Percentiles rank a stretch among this genome's conserved stretches.
Conservation (phyloP, 2,329 filamentous ascomycete genomes). For the Fusarium duplospermum region DNA sequence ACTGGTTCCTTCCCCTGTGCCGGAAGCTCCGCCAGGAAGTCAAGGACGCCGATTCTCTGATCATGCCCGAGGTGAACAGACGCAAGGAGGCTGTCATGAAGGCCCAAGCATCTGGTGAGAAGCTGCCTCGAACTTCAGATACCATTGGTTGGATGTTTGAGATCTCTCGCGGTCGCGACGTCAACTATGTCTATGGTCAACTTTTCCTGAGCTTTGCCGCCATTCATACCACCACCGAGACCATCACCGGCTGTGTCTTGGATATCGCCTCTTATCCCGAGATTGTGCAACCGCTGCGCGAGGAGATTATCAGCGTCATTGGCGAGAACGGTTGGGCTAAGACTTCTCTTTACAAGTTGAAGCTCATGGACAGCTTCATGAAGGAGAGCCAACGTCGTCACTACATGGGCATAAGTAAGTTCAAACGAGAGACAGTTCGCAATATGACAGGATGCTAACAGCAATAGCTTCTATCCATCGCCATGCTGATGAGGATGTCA, state of each 20-base stretch:
- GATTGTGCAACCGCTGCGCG: not conserved
- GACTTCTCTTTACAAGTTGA: not conserved
- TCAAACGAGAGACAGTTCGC: no score
- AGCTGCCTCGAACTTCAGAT: conserved; percentile 45
- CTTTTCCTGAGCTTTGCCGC: conserved; percentile 49
- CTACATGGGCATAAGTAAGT: not conserved
- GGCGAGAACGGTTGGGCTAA: not conserved
- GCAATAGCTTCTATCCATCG: not conserved
- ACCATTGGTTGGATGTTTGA: conserved; percentile 59
- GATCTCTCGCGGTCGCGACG: conserved; percentile 38
- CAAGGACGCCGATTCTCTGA: not conserved
- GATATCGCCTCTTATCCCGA: not conserved
- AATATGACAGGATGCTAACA: not conserved
- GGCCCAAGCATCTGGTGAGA: not conserved
- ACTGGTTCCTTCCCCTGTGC: not conserved
- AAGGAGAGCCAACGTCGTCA: not conserved
- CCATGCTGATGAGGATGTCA: not conserved
- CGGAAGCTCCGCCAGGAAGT: not conserved
- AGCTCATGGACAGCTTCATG: not conserved
- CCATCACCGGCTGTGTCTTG: not conserved
- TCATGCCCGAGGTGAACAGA: not conserved
- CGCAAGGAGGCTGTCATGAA: not conserved
- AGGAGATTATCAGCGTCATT: not conserved
- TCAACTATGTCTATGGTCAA: conserved; percentile 62
- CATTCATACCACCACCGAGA: not conserved